Conservation (phyloP, 1,139 yeast genomes). For the Suhomyces bribrorum region DNA sequence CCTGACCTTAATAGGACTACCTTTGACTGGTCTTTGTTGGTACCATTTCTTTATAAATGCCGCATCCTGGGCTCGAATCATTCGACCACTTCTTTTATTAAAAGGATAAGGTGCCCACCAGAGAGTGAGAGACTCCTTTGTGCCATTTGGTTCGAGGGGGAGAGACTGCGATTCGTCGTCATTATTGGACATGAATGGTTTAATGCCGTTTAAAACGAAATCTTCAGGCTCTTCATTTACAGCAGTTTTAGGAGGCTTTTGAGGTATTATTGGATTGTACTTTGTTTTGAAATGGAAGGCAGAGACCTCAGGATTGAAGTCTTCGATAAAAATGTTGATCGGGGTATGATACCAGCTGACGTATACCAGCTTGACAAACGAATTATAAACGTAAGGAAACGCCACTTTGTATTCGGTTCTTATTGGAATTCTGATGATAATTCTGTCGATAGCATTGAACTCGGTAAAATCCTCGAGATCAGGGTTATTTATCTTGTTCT, state of each 20-base stretch:
- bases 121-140: constrained; percentile 61
- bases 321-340: constrained; percentile 45
- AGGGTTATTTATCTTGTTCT: constrained; percentile 55
- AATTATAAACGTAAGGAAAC: constrained; percentile 81
- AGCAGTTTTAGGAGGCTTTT: constrained; percentile 22
- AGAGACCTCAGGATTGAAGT: constrained; percentile 50
- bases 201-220: constrained; percentile 13
- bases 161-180: constrained; percentile 1
- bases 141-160: constrained; percentile 35
- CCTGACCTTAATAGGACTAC: constrained; percentile 71
- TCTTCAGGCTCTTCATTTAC: constrained; percentile 12
- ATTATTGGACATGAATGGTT: constrained; percentile 14
- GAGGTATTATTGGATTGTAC: constrained; percentile 57
- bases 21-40: constrained; percentile 60
- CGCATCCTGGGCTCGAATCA: constrained; percentile 86
- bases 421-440: constrained; percentile 74
- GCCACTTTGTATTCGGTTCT: constrained; percentile 86
- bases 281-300: constrained; percentile 57
- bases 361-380: constrained; percentile 67
- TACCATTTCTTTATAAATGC: constrained; percentile 85
- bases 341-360: constrained; percentile 67
- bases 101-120: constrained; percentile 88
- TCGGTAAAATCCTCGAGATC: constrained; percentile 81
- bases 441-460: constrained; percentile 83
- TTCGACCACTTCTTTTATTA: constrained; percentile 68